Conservation (phyloP, 164 flowering plant genomes). For the Brasenia schreberi region DNA sequence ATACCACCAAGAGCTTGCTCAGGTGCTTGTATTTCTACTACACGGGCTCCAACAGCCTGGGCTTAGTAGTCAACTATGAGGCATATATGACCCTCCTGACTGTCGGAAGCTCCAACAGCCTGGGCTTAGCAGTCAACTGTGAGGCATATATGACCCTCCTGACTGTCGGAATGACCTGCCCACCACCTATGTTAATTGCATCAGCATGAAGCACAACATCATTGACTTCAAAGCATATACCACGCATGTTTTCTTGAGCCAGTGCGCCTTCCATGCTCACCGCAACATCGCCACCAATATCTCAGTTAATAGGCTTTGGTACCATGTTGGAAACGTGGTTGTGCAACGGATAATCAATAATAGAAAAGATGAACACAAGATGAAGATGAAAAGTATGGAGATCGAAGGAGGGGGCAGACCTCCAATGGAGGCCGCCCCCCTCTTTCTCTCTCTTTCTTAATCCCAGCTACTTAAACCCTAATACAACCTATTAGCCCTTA, state of each 20-base stretch:
- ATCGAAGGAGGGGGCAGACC: no score
- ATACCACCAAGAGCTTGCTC: slow-evolving; percentile 27
- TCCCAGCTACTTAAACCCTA: no score
- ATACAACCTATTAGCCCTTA: no score
- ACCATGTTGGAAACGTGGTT: no score
- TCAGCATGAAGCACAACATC: slow-evolving; percentile 15
- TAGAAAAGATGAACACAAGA: no score
- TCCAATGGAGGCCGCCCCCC: no score
- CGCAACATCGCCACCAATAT: no score
- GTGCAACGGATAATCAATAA: no score
- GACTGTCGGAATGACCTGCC: slow-evolving; percentile 12
- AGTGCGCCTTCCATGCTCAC: slow-evolving; percentile 14
- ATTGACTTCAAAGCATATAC: slow-evolving; percentile 10
- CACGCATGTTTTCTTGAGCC: slow-evolving; percentile 14
- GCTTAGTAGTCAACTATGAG: slow-evolving; percentile 9
- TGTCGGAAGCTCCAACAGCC: no score
- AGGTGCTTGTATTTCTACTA: slow-evolving; percentile 15
- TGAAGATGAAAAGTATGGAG: no score
- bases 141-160: slow-evolving; percentile 12
- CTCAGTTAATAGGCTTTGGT: no score
- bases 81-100: slow-evolving; percentile 12
- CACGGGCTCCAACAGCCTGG: slow-evolving; percentile 12
- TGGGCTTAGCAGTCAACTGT: slow-evolving; percentile 10
- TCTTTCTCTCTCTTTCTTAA: no score
- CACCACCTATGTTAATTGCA: slow-evolving; percentile 14